Evolutionary conservation across 768 basidiomycete species (phyloP).

Genomic region (Tremella mesenterica): DNA sequence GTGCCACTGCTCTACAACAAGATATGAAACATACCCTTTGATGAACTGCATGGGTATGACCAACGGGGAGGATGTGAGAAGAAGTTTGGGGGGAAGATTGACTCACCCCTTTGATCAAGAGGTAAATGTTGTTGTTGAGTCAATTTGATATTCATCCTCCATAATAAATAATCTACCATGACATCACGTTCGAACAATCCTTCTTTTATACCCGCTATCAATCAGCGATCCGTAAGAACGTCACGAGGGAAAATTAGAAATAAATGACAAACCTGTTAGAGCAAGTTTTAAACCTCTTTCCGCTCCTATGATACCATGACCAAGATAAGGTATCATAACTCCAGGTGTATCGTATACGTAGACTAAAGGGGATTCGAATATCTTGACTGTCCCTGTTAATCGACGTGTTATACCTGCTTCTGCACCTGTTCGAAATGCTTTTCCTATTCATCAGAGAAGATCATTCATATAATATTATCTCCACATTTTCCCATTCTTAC

Average conservation of each 20-base stretch:
- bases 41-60: no score
- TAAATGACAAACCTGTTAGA: conserved; percentile 59
- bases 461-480: no score
- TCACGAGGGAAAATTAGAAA: not conserved
- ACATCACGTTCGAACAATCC: conserved; percentile 76
- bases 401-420: conserved; percentile 84
- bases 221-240: not conserved
- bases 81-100: no score
- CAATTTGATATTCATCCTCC: conserved; percentile 60
- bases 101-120: conserved; percentile 27
- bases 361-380: conserved; percentile 65
- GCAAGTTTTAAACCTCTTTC: conserved; percentile 90
- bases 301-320: conserved; percentile 70
- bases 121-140: conserved; percentile 8
- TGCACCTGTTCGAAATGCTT: conserved; percentile 79
- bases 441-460: conserved; percentile 54
- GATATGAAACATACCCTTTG: no score
- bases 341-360: conserved; percentile 96
- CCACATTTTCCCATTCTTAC: no score
- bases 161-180: conserved; percentile 76
- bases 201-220: conserved; percentile 66
- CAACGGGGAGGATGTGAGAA: no score
- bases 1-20: not conserved
- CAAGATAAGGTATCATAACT: conserved; percentile 92
- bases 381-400: conserved; percentile 77